Base-by-base conservation (phyloP, 2,329 filamentous ascomycete species). In the Fusarium drepaniforme region DNA sequence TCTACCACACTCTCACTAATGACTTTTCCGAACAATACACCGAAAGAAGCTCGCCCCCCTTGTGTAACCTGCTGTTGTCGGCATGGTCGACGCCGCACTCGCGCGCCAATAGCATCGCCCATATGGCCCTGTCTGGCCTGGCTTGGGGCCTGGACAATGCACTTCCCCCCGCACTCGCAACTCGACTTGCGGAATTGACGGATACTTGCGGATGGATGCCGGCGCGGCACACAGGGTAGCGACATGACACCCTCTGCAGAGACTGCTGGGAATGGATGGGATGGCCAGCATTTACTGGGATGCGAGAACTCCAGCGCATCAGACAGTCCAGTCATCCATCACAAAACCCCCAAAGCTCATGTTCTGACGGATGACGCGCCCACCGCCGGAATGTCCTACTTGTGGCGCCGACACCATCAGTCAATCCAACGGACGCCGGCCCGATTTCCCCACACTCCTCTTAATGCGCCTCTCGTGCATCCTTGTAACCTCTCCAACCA, bases 381-480 rank as follows among this genome's bases (percentile, higher is more conserved):
- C 72, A 70, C 72, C 68, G 58, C 73, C 77, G 77, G 77, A 77
- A 76, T 69, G 59, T 64, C 46, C 57, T 68, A 60, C 42, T 69
- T 72, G 77, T 79, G 75, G 77, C 74, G 75, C 77, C 77, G 77
- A 72, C 53, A 70, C 71, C 62, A 53, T 49, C 35, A 58, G 65
- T 67, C 37, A 63, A 56, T 63, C 38, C 44, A 70, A 70, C 77
- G 77, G 77, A 61, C 65, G 38, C 67, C 77, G 77, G 77, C 51
- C 77, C 77, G 77, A 79, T 76, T 79, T 76, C 75, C 77, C 74
- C 74, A 76, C 77, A 79, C 73, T 77, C 74, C 40, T 64, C 68
- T 38, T 65, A 71, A 71, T 64, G 66, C 49, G 44, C 44, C 67
- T 62, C 58, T 58, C 66, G 53, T 66, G 46, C 70, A 73, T 60